Percentiles rank a stretch among this genome's conserved stretches.
phyloP scores from a whole-genome alignment of 805 yeast species.

The Yarrowia yakushimensis region DNA sequence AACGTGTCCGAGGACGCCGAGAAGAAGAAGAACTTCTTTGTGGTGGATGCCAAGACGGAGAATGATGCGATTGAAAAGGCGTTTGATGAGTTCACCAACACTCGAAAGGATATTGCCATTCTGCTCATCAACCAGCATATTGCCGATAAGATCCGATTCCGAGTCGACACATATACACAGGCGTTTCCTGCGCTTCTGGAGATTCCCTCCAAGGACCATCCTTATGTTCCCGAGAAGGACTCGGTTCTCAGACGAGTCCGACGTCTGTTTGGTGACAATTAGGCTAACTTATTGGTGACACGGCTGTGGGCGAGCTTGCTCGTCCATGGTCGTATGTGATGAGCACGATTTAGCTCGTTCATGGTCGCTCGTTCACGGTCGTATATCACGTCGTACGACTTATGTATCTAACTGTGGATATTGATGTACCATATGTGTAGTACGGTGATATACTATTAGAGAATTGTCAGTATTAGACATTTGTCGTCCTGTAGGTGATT shows the following conservation, averaged over 20 bases:
- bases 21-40: slow-evolving; percentile 71
- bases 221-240: slow-evolving; percentile 96
- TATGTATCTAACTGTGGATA: too few relatives aligned
- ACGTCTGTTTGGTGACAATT: slow-evolving; percentile 86
- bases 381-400: too few relatives aligned
- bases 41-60: slow-evolving; percentile 74
- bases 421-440: too few relatives aligned
- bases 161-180: slow-evolving; percentile 76
- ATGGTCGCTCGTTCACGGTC: too few relatives aligned
- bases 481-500: too few relatives aligned
- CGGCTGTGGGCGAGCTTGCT: too few relatives aligned
- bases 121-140: slow-evolving; percentile 89
- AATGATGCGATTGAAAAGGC: slow-evolving; percentile 70
- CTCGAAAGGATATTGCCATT: slow-evolving; percentile 87
- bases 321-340: too few relatives aligned
- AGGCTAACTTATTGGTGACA: slow-evolving; percentile 1
- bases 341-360: too few relatives aligned
- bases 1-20: slow-evolving; percentile 60
- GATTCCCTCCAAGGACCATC: slow-evolving; percentile 97
- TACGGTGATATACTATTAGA: too few relatives aligned
- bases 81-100: slow-evolving; percentile 68
- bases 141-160: slow-evolving; percentile 82
- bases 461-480: too few relatives aligned
- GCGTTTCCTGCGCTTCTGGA: slow-evolving; percentile 97
- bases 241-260: slow-evolving; percentile 91